Evolutionary conservation across 192 early-diverging fungal genomes (phyloP).

Genomic region (Podila minutissima): DNA sequence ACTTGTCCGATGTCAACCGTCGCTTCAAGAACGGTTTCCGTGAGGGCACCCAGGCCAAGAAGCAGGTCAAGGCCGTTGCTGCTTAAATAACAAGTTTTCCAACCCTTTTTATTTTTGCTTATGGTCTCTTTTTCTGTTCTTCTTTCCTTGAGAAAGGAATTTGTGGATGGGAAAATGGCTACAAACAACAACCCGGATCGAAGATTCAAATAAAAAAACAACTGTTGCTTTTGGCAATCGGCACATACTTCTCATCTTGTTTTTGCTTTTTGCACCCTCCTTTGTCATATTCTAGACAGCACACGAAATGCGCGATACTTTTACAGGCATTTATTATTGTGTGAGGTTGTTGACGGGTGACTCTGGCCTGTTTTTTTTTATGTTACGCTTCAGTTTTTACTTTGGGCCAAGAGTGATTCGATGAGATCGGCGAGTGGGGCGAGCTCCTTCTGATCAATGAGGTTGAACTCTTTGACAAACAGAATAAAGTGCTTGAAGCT

Average conservation of each 20-base stretch:
- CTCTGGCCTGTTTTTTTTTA: background rate
- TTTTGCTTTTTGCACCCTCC: background rate
- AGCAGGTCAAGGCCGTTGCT: conserved; percentile 47
- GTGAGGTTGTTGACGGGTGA: background rate
- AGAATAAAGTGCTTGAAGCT: conserved; percentile 94
- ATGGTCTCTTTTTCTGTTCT: conserved; percentile 1
- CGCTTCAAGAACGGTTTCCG: conserved; percentile 99
- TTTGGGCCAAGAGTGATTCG: conserved; percentile 33
- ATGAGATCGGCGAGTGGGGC: conserved; percentile 81
- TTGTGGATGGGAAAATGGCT: background rate
- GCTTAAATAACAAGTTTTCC: conserved; percentile 22
- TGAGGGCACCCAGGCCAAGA: conserved; percentile 69
- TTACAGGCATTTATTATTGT: background rate
- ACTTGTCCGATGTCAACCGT: conserved; percentile 92
- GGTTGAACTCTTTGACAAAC: conserved; percentile 88
- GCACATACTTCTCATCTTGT: background rate
- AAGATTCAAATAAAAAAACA: conserved; percentile 1
- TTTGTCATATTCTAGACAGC: background rate
- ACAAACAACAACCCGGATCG: conserved; percentile 1
- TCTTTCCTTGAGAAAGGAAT: background rate
- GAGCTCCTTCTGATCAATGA: conserved; percentile 88
- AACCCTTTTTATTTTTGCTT: background rate
- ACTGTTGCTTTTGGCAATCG: background rate
- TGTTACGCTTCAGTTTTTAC: conserved; percentile 20
- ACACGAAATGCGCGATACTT: background rate